Evolutionary conservation across 208 protist species (phyloP), one percentile per base, ranked within the genome.

Genomic region (Trypanosoma caninum): DNA sequence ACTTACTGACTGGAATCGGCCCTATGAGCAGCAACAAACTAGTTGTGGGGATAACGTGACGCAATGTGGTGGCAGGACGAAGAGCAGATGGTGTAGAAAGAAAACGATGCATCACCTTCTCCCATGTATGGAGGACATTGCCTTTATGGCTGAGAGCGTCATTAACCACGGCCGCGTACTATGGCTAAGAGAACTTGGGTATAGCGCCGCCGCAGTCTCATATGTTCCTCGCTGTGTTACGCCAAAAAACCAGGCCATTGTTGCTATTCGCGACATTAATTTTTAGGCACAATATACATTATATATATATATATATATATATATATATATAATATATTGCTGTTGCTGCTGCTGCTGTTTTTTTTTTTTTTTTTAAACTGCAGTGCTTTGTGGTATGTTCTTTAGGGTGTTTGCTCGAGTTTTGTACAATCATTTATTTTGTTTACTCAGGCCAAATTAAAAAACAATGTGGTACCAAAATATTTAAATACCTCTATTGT

Each of bases 211-310:
- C 7, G 66, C 79, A 10, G 59, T 89, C 5, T 42, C 80, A 59
- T 94, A 88, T 60, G 83, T 89, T 27, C 83, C 87, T 23, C 59
- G 73, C 33, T 80, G 72, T 34, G 79, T 89, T 35, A 94, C 87
- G 20, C 83, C 87, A 1, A 94, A 94, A 58, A 91, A 94, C 56
- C 80, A 75, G 38, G 87, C 79, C 40, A 82, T 89, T 42, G 76
- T 94, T 2, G 87, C 78, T 11, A 41, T 80, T 6, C 64, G 66
- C 30, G 45, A 50, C 23, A 22, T 50, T 11, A 13, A 38, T 14
- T 14, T 38, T n/a, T n/a, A n/a, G n/a, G n/a, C n/a, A n/a, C n/a
- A n/a, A n/a, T n/a, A n/a, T n/a, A n/a, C n/a, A n/a, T n/a, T n/a
- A n/a, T n/a, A n/a, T n/a, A n/a, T n/a, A n/a, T n/a, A n/a, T n/a